phyloP scores from a whole-genome alignment of 2,329 filamentous ascomycete genomes.

The Ophiostoma ulmi region DNA sequence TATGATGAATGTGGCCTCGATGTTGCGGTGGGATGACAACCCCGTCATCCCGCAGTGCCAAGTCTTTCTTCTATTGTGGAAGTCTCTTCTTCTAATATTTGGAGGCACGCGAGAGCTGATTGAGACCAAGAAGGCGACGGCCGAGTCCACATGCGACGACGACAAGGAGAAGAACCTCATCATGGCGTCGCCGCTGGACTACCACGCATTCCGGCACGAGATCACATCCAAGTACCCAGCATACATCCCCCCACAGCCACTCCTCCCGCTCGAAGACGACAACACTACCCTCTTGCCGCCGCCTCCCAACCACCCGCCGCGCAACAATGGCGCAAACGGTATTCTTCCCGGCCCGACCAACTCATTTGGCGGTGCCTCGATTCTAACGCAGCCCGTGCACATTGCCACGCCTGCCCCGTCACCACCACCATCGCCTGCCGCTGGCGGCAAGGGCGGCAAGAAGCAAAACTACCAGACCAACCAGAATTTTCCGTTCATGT shows the following conservation, averaged over 20 bases:
- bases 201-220: constrained; percentile 93
- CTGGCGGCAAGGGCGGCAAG: constrained; percentile 88
- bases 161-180: constrained; percentile 71
- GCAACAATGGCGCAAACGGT: constrained; percentile 55
- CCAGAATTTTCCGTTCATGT: constrained; percentile 96
- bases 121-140: constrained; percentile 66
- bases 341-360: constrained; percentile 55
- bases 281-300: constrained; percentile 87
- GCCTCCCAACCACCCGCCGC: constrained; percentile 66
- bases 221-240: constrained; percentile 97
- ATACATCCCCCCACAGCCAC: constrained; percentile 80
- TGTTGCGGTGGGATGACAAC: constrained; percentile 68
- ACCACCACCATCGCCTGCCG: constrained; percentile 81
- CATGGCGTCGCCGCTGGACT: constrained; percentile 89
- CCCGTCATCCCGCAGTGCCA: constrained; percentile 57
- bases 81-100: constrained; percentile 78
- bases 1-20: constrained; percentile 63
- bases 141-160: constrained; percentile 52
- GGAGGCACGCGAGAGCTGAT: constrained; percentile 71
- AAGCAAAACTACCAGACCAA: constrained; percentile 99
- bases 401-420: constrained; percentile 98
- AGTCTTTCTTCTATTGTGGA: constrained; percentile 84
- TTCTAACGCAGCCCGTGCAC: constrained; percentile 91
- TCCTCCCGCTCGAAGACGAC: constrained; percentile 81
- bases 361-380: constrained; percentile 62